phyloP scores from a whole-genome alignment of 2,329 filamentous ascomycete species.

The Didymella keratinophila region DNA sequence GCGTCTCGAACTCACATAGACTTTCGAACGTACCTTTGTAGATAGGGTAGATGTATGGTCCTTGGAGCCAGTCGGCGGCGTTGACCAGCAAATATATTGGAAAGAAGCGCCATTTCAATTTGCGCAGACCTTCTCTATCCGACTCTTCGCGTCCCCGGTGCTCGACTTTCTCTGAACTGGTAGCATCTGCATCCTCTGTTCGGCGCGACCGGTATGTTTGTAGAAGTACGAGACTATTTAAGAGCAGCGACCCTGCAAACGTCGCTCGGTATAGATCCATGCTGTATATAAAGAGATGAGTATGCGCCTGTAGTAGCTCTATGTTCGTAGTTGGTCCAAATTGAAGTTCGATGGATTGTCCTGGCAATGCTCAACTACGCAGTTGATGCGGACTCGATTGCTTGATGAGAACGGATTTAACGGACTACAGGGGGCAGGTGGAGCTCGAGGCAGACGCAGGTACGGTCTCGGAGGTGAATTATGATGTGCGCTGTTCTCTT shows the following conservation, averaged over 20 bases:
- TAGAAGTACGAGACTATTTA: slow-evolving; percentile 39
- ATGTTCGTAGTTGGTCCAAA: background rate
- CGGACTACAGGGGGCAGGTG: background rate
- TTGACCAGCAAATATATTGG: slow-evolving; percentile 56
- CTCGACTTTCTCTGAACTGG: slow-evolving; percentile 32
- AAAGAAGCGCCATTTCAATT: slow-evolving; percentile 55
- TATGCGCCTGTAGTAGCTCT: background rate
- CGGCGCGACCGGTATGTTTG: slow-evolving; percentile 37
- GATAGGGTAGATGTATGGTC: slow-evolving; percentile 61
- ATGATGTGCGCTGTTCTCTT: slow-evolving; percentile 12
- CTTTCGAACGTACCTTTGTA: slow-evolving; percentile 53
- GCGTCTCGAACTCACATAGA: background rate
- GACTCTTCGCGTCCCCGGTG: slow-evolving; percentile 35
- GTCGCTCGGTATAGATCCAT: slow-evolving; percentile 46
- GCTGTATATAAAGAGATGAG: slow-evolving; percentile 10
- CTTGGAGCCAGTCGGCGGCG: slow-evolving; percentile 59
- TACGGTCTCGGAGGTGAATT: slow-evolving; percentile 6
- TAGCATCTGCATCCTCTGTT: slow-evolving; percentile 13
- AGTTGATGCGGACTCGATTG: background rate
- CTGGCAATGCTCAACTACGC: background rate
- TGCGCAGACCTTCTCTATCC: slow-evolving; percentile 40
- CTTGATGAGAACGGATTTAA: background rate
- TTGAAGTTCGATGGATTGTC: background rate
- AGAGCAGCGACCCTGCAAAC: slow-evolving; percentile 37
- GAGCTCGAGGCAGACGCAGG: slow-evolving; percentile 2